These are phyloP conservation scores for Verticillium klebahnii DNA, from an alignment of 2,329 filamentous ascomycete species.

Conservation along the genomic window DNA sequence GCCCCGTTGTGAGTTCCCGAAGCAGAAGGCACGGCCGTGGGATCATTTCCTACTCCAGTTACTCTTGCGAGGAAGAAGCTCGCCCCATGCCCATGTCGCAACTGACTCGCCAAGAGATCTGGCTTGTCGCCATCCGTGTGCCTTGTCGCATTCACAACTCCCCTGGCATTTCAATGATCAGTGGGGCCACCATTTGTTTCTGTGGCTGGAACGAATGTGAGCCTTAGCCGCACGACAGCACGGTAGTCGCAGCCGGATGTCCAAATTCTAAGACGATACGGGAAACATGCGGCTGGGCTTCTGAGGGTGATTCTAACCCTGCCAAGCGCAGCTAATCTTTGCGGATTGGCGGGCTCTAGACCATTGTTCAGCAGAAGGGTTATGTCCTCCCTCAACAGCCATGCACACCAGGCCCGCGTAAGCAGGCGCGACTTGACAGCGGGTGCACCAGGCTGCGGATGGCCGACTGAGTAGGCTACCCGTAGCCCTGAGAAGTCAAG, in stretches of 20 bases:
- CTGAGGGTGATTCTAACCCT: no score
- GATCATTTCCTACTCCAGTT: background rate
- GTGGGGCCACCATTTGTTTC: background rate
- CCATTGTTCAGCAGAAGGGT: no score
- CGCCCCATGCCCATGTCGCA: background rate
- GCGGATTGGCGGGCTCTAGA: no score
- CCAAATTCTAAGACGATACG: no score
- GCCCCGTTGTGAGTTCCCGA: background rate
- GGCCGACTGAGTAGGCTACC: background rate
- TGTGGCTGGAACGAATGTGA: background rate
- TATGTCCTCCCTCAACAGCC: no score
- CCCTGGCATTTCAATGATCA: background rate
- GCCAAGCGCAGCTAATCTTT: no score
- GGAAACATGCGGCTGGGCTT: no score
- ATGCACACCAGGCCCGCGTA: no score
- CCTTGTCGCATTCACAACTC: background rate
- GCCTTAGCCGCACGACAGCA: background rate
- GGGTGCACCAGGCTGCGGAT: background rate
- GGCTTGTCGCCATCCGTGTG: background rate
- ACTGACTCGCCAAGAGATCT: background rate
- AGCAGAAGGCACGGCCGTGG: background rate
- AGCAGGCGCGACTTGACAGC: background rate
- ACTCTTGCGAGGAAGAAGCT: background rate
- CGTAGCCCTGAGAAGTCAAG: background rate
- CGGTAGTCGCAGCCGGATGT: background rate